These are phyloP conservation scores for Coffea eugenioides DNA, from an alignment of 257 asterid species.

Conservation along the genomic window DNA sequence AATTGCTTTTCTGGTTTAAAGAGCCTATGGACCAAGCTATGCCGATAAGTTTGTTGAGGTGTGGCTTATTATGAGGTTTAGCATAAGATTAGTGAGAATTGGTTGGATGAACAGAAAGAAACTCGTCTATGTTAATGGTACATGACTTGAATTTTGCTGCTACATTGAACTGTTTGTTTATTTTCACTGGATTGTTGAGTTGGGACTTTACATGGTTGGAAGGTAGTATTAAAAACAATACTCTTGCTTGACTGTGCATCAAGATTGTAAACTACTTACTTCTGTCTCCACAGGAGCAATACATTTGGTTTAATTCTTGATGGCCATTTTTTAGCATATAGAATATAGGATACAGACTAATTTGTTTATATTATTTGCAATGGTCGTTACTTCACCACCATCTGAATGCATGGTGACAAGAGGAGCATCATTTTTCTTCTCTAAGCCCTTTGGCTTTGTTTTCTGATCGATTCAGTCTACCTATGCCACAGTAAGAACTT, in stretches of 20 bases:
- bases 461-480: too few species aligned
- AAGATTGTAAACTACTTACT: background rate
- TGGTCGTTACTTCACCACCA: background rate
- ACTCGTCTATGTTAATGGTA: too few species aligned
- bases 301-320: background rate
- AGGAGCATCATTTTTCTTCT: background rate
- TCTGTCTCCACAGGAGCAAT: background rate
- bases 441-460: background rate
- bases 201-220: background rate
- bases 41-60: background rate
- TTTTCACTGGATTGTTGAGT: background rate
- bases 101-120: background rate
- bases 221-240: background rate
- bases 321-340: background rate
- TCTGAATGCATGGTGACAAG: background rate
- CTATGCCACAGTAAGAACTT: background rate
- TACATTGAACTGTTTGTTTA: background rate
- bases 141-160: too few species aligned
- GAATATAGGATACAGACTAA: background rate
- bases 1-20: background rate
- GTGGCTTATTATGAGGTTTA: background rate
- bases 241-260: background rate
- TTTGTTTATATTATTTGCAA: background rate
- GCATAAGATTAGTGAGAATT: background rate
- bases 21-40: background rate